Conservation (phyloP, 2,329 filamentous ascomycete species). For the Byssochlamys sp. region DNA sequence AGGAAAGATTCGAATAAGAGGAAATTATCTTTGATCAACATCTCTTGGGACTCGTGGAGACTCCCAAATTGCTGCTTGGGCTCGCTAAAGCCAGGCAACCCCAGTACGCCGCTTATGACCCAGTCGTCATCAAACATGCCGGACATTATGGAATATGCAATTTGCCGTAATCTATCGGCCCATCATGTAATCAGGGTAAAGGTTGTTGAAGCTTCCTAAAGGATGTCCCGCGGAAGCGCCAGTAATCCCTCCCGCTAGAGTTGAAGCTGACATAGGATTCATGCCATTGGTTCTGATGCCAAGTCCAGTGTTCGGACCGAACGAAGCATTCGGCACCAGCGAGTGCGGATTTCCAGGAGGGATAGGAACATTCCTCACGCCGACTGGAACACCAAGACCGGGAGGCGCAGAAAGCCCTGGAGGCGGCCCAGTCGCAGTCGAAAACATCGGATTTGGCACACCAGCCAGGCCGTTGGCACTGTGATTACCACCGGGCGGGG, state of each 20-base stretch:
- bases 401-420: constrained; percentile 71
- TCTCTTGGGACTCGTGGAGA: constrained; percentile 27
- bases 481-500: constrained; percentile 43
- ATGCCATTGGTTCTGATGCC: constrained; percentile 28
- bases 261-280: constrained; percentile 21
- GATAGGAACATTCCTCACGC: constrained; percentile 22
- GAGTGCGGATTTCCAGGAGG: constrained; percentile 22
- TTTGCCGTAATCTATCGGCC: constrained; percentile 26
- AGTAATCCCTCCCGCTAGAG: constrained; percentile 18
- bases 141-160: constrained; percentile 25
- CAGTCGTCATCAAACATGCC: constrained; percentile 35
- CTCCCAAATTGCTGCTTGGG: constrained; percentile 34
- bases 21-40: constrained; percentile 19
- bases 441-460: constrained; percentile 54
- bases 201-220: constrained; percentile 27
- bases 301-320: constrained; percentile 28
- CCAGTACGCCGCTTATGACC: constrained; percentile 32
- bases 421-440: constrained; percentile 64
- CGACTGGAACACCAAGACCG: constrained; percentile 46
- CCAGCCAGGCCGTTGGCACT: constrained; percentile 48
- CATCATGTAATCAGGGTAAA: constrained; percentile 42
- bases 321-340: constrained; percentile 22
- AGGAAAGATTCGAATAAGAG: constrained; percentile 4
- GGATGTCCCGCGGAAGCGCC: constrained; percentile 20
- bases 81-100: constrained; percentile 28